Evolutionary conservation across 306 rosid genomes (phyloP).

Genomic region (Ormosia emarginata): DNA sequence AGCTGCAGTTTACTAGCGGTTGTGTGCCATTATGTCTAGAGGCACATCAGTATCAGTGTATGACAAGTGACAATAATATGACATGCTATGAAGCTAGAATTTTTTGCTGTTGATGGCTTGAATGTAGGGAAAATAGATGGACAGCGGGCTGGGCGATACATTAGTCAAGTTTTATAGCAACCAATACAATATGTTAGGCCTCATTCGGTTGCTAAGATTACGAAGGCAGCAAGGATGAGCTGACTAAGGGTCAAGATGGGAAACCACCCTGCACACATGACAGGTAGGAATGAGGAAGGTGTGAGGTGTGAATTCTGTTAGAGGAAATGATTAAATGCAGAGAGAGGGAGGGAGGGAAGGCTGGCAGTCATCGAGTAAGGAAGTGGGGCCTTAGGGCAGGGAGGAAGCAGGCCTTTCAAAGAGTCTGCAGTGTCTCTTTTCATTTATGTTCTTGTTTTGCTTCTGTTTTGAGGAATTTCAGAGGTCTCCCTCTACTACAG

Average conservation of each 20-base stretch:
- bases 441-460: background rate
- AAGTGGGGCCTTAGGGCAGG: background rate
- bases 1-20: background rate
- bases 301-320: background rate
- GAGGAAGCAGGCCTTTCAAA: background rate
- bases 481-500: background rate
- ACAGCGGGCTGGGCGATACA: background rate
- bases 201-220: background rate
- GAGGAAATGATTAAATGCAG: background rate
- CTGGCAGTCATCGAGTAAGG: background rate
- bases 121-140: background rate
- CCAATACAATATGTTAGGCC: background rate
- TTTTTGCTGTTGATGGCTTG: background rate
- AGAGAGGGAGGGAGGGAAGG: background rate
- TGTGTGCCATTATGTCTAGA: background rate
- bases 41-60: background rate
- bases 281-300: background rate
- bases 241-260: background rate
- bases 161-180: background rate
- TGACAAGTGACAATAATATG: background rate
- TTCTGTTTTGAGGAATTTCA: background rate
- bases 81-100: background rate
- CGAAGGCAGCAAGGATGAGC: background rate
- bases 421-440: background rate
- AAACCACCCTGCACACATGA: background rate